phyloP scores from a whole-genome alignment of 2,329 filamentous ascomycete species.

The Fusarium denticulatum region DNA sequence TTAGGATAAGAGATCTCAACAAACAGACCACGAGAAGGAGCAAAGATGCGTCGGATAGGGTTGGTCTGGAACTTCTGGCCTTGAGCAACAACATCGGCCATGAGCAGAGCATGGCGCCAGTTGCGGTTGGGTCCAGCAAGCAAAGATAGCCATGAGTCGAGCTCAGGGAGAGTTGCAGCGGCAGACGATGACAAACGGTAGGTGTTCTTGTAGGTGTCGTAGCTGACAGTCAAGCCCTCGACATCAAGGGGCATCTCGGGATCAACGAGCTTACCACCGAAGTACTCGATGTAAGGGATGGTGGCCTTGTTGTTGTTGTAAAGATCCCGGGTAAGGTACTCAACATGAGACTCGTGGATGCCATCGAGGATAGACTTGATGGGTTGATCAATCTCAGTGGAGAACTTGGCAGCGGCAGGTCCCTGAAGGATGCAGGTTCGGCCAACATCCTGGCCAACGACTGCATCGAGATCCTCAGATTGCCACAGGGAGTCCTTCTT shows the following conservation, averaged over 20 bases:
- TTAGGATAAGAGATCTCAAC: conserved; percentile 88
- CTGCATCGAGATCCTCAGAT: conserved; percentile 95
- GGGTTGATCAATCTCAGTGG: conserved; percentile 88
- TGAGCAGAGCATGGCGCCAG: conserved; percentile 95
- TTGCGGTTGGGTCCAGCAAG: conserved; percentile 87
- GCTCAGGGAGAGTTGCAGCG: conserved; percentile 76
- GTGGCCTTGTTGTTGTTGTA: conserved; percentile 78
- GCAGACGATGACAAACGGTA: conserved; percentile 85
- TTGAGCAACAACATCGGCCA: conserved; percentile 92
- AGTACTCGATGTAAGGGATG: conserved; percentile 92
- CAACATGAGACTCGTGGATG: conserved; percentile 89
- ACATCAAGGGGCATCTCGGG: conserved; percentile 77
- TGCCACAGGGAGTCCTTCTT: conserved; percentile 99
- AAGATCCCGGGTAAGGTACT: conserved; percentile 78
- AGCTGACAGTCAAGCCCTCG: conserved; percentile 85
- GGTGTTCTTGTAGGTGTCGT: conserved; percentile 80
- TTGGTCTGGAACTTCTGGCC: conserved; percentile 98
- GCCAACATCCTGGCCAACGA: conserved; percentile 94
- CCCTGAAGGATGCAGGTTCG: conserved; percentile 97
- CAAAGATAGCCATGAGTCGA: conserved; percentile 87
- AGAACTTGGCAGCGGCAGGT: conserved; percentile 90
- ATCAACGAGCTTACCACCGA: conserved; percentile 86
- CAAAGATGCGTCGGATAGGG: conserved; percentile 90
- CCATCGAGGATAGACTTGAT: conserved; percentile 94
- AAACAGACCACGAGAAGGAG: conserved; percentile 84